A percentile compares a stretch with the other conserved stretches of the same genome.
phyloP scores from a whole-genome alignment of 2,329 filamentous ascomycete genomes.

The Dactylellina cionopaga region DNA sequence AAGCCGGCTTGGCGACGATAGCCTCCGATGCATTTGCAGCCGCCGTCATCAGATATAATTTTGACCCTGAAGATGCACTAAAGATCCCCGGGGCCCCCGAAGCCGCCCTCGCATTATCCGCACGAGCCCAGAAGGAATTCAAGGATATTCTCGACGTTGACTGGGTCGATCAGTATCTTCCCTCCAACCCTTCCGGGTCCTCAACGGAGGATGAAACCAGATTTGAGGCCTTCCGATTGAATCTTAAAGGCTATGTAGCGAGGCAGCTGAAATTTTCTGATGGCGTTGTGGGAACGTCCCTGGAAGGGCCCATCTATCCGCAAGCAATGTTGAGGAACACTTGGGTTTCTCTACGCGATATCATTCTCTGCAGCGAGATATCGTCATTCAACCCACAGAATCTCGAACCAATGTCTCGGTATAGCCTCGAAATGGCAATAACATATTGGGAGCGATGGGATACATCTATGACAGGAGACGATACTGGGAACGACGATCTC shows the following conservation, averaged over 20 bases:
- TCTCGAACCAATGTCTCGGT: neutral
- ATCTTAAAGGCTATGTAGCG: conserved; percentile 13
- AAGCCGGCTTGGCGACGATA: conserved; percentile 41
- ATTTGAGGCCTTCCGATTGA: conserved; percentile 10
- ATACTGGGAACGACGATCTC: conserved; percentile 18
- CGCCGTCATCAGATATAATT: conserved; percentile 36
- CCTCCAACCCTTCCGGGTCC: neutral
- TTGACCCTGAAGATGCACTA: conserved; percentile 16
- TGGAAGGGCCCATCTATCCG: neutral
- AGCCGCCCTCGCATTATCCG: conserved; percentile 13
- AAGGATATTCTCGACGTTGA: conserved; percentile 8
- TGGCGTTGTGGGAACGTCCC: neutral
- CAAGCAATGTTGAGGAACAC: conserved; percentile 12
- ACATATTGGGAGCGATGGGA: conserved; percentile 28
- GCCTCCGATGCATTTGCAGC: conserved; percentile 49
- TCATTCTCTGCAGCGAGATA: conserved; percentile 8
- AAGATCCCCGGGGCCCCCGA: conserved; percentile 38
- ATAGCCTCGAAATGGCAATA: conserved; percentile 1
- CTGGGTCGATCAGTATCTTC: conserved; percentile 50
- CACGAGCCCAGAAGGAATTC: conserved; percentile 31
- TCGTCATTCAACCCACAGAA: neutral
- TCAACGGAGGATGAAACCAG: neutral
- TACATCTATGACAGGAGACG: neutral
- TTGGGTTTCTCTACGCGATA: conserved; percentile 13
- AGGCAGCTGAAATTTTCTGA: neutral